A percentile compares a stretch with the other conserved stretches of the same genome.
Evolutionary conservation across 768 basidiomycete species (phyloP).

Genomic region (Sporobolomyces pararoseus): DNA sequence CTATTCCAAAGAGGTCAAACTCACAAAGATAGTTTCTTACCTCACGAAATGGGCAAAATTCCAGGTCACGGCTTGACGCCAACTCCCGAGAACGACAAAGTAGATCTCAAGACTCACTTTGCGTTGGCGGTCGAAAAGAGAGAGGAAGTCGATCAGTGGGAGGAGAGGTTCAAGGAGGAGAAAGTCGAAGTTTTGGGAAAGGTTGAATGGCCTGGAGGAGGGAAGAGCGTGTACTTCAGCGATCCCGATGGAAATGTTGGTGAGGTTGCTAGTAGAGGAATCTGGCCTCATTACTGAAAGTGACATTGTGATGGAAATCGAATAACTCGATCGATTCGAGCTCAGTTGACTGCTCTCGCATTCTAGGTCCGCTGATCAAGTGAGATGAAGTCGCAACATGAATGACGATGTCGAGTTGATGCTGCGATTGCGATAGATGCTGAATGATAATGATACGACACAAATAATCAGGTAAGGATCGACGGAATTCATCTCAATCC

Average conservation of each 20-base stretch:
- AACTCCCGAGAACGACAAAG: not conserved
- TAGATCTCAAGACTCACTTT: constrained; percentile 26
- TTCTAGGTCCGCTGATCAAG: no score
- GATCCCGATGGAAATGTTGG: constrained; percentile 34
- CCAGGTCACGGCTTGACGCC: constrained; percentile 22
- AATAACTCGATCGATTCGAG: no score
- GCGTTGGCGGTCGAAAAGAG: constrained; percentile 29
- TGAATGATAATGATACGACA: no score
- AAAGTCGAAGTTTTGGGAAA: constrained; percentile 4
- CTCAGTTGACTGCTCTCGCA: no score
- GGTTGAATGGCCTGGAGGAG: constrained; percentile 30
- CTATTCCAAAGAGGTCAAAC: constrained; percentile 35
- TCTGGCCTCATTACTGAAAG: constrained; percentile 37
- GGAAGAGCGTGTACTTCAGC: constrained; percentile 30
- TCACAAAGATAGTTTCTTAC: not conserved
- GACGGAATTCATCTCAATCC: not conserved
- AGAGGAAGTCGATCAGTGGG: constrained; percentile 28
- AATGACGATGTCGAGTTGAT: no score
- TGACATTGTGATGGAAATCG: not conserved
- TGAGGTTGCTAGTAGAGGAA: constrained; percentile 30
- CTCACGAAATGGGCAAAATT: not conserved
- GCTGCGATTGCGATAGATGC: no score
- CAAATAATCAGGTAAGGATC: not conserved
- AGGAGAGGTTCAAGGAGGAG: constrained; percentile 1
- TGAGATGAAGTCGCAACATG: no score